Percentiles rank a stretch among this genome's conserved stretches.
phyloP scores from a whole-genome alignment of 352 stramenopile species.

The Peronospora farinosa region DNA sequence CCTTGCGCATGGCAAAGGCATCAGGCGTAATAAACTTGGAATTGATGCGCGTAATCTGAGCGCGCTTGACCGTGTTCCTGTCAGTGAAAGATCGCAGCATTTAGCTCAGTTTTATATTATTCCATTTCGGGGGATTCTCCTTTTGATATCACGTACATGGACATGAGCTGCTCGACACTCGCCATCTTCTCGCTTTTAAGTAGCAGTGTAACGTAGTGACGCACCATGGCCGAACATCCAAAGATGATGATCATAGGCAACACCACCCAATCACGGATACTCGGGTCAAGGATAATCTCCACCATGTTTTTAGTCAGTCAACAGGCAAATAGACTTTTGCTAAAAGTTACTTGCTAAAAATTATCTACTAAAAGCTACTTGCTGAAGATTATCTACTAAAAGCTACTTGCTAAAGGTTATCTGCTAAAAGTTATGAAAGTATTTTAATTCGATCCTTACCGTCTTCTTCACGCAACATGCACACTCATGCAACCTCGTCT shows the following conservation, averaged over 20 bases:
- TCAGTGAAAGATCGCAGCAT: conserved; percentile 1
- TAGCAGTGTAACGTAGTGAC: conserved; percentile 81
- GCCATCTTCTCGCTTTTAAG: conserved; percentile 82
- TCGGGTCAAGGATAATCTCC: conserved; percentile 90
- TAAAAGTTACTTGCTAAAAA: too few relatives aligned
- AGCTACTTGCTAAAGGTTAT: too few relatives aligned
- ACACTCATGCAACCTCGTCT: too few relatives aligned
- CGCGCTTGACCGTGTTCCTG: conserved; percentile 84
- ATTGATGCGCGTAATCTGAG: conserved; percentile 82
- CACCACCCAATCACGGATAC: conserved; percentile 94
- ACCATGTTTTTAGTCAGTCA: conserved; percentile 36
- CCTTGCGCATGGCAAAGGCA: conserved; percentile 87
- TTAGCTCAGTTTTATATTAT: conserved; percentile 1
- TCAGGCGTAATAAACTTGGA: conserved; percentile 82
- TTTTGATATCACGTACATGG: conserved; percentile 45
- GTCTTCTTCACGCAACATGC: too few relatives aligned
- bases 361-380: too few relatives aligned
- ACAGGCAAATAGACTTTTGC: not conserved
- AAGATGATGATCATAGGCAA: conserved; percentile 96
- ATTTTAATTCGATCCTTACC: too few relatives aligned
- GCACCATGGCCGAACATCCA: conserved; percentile 76
- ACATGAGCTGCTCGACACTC: conserved; percentile 61
- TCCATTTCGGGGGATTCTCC: not conserved
- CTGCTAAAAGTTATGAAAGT: too few relatives aligned
- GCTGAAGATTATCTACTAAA: too few relatives aligned